A percentile compares a stretch with the other conserved stretches of the same genome.
Evolutionary conservation across 176 grass and related monocot genomes (phyloP).

Genomic region (Oryza glumipatula): DNA sequence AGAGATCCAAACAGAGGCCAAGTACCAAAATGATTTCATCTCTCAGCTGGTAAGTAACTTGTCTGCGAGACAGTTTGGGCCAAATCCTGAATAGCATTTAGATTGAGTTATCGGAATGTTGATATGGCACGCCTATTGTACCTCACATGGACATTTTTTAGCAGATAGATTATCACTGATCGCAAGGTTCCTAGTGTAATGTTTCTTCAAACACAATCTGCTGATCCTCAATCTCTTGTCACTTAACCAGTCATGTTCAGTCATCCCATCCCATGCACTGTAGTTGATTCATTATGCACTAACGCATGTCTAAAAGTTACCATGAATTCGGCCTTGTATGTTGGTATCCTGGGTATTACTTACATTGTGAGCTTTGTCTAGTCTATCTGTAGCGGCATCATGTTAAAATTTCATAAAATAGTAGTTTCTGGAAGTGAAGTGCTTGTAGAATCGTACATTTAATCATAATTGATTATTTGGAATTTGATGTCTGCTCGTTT

Average conservation of each 20-base stretch:
- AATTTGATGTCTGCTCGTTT: neutral
- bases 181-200: neutral
- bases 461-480: neutral
- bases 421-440: neutral
- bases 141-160: neutral
- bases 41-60: constrained; percentile 65
- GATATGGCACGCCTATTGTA: neutral
- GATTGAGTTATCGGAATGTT: neutral
- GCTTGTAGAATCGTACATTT: neutral
- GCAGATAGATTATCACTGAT: neutral
- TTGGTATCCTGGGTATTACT: neutral
- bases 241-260: neutral
- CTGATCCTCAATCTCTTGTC: neutral
- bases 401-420: neutral
- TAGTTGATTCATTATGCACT: neutral
- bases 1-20: constrained; percentile 79
- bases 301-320: neutral
- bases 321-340: neutral
- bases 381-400: neutral
- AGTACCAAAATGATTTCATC: constrained; percentile 83
- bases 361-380: neutral
- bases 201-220: neutral
- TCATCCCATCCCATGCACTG: neutral
- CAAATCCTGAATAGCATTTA: neutral
- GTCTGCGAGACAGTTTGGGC: neutral